Conservation (phyloP, 768 basidiomycete genomes). For the Udeniomyces megalosporus region DNA sequence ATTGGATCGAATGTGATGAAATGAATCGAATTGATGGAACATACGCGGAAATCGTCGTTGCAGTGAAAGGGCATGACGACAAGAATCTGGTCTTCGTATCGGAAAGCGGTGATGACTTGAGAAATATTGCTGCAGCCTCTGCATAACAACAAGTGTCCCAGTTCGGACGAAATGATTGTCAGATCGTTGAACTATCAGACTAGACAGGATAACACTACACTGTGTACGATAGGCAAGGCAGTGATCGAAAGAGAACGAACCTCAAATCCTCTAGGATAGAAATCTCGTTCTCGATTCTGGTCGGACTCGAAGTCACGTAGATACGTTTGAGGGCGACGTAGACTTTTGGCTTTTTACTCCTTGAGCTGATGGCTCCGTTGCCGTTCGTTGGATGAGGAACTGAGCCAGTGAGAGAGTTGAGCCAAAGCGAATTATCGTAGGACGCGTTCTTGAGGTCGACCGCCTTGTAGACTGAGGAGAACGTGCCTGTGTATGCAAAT, state of each 20-base stretch:
- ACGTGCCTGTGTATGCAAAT: constrained; percentile 46
- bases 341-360: constrained; percentile 34
- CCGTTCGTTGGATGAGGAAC: neutral
- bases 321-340: constrained; percentile 93
- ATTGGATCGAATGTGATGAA: neutral
- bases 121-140: constrained; percentile 74
- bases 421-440: constrained; percentile 40
- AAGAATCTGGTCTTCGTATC: constrained; percentile 78
- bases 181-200: neutral
- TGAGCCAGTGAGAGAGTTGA: neutral
- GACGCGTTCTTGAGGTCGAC: constrained; percentile 55
- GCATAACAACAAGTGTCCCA: constrained; percentile 20
- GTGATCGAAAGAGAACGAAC: constrained; percentile 20
- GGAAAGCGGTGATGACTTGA: constrained; percentile 86
- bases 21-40: constrained; percentile 29
- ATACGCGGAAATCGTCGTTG: constrained; percentile 81
- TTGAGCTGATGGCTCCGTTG: neutral
- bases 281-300: constrained; percentile 82
- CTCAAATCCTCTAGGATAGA: constrained; percentile 59
- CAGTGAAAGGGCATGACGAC: constrained; percentile 84
- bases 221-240: no score
- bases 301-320: constrained; percentile 87
- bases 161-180: neutral
- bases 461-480: constrained; percentile 98
- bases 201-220: neutral